Percentiles rank a stretch among this genome's conserved stretches.
Conservation (phyloP, 140 eudicot genomes). For the Flaveria floridana region DNA sequence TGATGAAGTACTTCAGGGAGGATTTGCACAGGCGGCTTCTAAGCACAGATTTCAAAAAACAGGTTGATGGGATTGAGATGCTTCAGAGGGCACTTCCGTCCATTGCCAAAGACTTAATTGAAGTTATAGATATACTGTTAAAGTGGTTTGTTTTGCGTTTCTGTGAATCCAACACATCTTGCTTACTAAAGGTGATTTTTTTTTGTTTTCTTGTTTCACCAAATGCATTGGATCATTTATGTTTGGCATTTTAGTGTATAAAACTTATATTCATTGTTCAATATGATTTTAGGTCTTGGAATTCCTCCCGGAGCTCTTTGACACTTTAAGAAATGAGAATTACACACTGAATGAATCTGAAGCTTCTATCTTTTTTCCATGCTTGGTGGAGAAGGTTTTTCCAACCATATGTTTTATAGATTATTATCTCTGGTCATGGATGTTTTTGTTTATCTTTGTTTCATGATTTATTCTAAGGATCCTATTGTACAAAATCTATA, state of each 20-base stretch:
- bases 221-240: background rate
- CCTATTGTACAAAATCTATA: background rate
- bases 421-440: background rate
- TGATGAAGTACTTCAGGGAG: slow-evolving; percentile 89
- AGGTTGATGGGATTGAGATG: slow-evolving; percentile 96
- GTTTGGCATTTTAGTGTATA: slow-evolving; percentile 1
- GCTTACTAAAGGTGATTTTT: slow-evolving; percentile 73
- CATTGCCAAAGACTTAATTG: slow-evolving; percentile 62
- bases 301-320: slow-evolving; percentile 88
- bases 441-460: background rate
- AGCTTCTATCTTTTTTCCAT: slow-evolving; percentile 93
- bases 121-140: slow-evolving; percentile 79
- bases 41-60: slow-evolving; percentile 93
- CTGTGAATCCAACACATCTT: slow-evolving; percentile 95
- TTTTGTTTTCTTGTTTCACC: slow-evolving; percentile 8
- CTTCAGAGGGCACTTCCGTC: slow-evolving; percentile 93
- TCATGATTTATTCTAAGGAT: background rate
- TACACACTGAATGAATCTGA: slow-evolving; percentile 91
- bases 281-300: slow-evolving; percentile 65
- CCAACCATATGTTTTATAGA: slow-evolving; percentile 6
- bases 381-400: slow-evolving; percentile 89
- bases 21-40: slow-evolving; percentile 83
- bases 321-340: slow-evolving; percentile 67
- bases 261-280: background rate
- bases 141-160: slow-evolving; percentile 95